Evolutionary conservation across 176 grass and related monocot species (phyloP).

Genomic region (Melocanna baccifera): DNA sequence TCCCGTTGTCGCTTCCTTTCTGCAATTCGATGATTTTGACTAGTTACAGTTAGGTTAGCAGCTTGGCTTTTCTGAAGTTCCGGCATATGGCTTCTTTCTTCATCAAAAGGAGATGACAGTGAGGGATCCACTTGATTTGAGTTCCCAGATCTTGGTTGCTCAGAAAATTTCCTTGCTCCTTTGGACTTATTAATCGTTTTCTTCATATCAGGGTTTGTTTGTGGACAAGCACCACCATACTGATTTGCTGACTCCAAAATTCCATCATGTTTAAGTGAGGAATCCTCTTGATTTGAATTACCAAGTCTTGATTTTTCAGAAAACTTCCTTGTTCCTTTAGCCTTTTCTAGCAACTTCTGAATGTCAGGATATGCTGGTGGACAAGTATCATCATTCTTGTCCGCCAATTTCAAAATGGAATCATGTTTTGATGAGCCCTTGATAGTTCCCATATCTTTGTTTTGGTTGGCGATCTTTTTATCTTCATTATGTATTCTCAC

Average conservation of each 20-base stretch:
- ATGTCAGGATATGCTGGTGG: constrained; percentile 22
- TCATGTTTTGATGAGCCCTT: constrained; percentile 24
- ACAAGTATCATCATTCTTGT: constrained; percentile 26
- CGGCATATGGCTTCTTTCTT: constrained; percentile 24
- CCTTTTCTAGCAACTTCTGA: constrained; percentile 45
- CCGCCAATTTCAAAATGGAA: constrained; percentile 1
- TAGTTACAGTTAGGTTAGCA: not conserved
- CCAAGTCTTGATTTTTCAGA: constrained; percentile 40
- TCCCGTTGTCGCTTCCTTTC: constrained; percentile 74
- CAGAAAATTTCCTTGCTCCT: constrained; percentile 43
- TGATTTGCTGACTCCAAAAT: constrained; percentile 6
- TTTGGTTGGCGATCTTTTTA: constrained; percentile 24
- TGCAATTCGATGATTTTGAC: constrained; percentile 52
- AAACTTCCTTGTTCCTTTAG: constrained; percentile 47
- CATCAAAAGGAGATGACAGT: constrained; percentile 26
- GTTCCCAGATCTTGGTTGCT: constrained; percentile 38
- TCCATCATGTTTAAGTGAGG: constrained; percentile 6
- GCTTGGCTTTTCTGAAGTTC: constrained; percentile 40
- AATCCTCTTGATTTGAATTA: constrained; percentile 37
- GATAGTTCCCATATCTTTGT: constrained; percentile 8
- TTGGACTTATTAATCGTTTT: constrained; percentile 35
- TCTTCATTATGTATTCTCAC: not conserved
- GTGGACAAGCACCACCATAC: constrained; percentile 17
- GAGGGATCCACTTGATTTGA: constrained; percentile 35
- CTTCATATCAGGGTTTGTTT: constrained; percentile 39